These are phyloP conservation scores for Kappamyces sp. DNA, from an alignment of 192 early-diverging fungal genomes.

Conservation along the genomic window DNA sequence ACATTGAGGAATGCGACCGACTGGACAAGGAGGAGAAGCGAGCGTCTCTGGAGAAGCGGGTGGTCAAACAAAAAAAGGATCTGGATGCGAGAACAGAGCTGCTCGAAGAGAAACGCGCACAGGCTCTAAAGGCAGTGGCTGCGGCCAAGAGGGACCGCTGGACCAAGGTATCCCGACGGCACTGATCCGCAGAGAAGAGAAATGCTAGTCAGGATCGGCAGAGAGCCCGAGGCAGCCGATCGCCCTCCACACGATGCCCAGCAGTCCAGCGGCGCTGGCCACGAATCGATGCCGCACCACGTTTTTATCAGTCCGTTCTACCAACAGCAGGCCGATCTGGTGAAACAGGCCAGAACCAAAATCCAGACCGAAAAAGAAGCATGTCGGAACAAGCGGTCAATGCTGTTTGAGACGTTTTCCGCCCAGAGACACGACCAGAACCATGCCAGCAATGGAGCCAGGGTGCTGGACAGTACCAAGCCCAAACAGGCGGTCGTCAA, in stretches of 20 bases:
- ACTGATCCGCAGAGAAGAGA: background rate
- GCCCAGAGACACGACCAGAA: background rate
- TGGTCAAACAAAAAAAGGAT: background rate
- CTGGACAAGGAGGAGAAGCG: background rate
- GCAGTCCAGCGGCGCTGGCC: no score
- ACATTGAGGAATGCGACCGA: slow-evolving; percentile 13
- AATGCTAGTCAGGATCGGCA: background rate
- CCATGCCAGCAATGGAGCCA: background rate
- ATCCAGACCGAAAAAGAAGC: slow-evolving; percentile 4
- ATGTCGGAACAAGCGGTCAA: background rate
- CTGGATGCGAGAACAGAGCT: background rate
- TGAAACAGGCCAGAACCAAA: background rate
- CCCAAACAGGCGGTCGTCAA: background rate
- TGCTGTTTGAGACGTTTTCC: background rate
- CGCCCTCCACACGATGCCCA: background rate
- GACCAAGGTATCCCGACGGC: no score
- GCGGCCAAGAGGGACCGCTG: background rate
- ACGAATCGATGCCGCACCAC: background rate
- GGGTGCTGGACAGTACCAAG: background rate
- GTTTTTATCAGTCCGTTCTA: background rate
- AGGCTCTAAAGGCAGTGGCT: background rate
- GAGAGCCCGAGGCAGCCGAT: background rate
- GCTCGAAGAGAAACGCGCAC: background rate
- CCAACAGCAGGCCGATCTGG: no score
- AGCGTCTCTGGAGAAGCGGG: background rate